A percentile compares a stretch with the other conserved stretches of the same genome.
phyloP scores from a whole-genome alignment of 169 alveolate genomes.

The Eimeria zaria region DNA sequence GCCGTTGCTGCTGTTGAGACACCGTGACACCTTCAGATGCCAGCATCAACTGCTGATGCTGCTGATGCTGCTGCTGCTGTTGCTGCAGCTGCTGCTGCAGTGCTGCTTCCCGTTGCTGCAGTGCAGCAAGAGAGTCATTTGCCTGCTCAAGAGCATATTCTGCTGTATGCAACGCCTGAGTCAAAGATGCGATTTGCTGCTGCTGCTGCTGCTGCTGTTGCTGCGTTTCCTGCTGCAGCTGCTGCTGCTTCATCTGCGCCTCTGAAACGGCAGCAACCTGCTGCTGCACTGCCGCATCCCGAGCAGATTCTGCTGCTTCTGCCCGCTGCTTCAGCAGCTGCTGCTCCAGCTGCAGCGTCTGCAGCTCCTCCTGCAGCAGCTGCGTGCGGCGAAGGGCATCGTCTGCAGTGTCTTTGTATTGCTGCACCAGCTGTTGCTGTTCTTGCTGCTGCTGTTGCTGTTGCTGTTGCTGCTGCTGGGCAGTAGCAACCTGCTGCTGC shows the following conservation, averaged over 20 bases:
- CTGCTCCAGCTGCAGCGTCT: conserved; percentile 62
- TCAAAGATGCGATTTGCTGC: conserved; percentile 61
- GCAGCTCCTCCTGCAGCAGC: conserved; percentile 50
- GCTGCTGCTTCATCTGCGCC: conserved; percentile 35
- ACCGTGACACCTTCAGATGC: background rate
- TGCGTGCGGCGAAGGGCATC: conserved; percentile 14
- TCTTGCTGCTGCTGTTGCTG: conserved; percentile 67
- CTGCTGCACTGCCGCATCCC: conserved; percentile 58
- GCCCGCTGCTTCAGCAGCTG: conserved; percentile 72
- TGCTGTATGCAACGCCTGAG: conserved; percentile 9
- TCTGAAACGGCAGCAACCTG: conserved; percentile 65
- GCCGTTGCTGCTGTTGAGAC: conserved; percentile 6
- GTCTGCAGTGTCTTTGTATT: conserved; percentile 22
- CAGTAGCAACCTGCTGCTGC: conserved; percentile 70
- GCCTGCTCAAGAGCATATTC: conserved; percentile 1
- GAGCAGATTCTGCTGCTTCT: conserved; percentile 39
- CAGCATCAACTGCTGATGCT: background rate
- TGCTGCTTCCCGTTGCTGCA: conserved; percentile 62
- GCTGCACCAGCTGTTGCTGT: conserved; percentile 51
- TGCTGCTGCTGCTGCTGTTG: conserved; percentile 63
- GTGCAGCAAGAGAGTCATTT: conserved; percentile 46
- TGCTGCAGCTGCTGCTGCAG: conserved; percentile 65
- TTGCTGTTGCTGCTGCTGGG: conserved; percentile 36
- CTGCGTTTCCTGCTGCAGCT: conserved; percentile 59
- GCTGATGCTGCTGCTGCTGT: conserved; percentile 39